These are phyloP conservation scores for Aspergillus biplanus DNA, from an alignment of 495 filamentous ascomycete genomes.

Conservation along the genomic window DNA sequence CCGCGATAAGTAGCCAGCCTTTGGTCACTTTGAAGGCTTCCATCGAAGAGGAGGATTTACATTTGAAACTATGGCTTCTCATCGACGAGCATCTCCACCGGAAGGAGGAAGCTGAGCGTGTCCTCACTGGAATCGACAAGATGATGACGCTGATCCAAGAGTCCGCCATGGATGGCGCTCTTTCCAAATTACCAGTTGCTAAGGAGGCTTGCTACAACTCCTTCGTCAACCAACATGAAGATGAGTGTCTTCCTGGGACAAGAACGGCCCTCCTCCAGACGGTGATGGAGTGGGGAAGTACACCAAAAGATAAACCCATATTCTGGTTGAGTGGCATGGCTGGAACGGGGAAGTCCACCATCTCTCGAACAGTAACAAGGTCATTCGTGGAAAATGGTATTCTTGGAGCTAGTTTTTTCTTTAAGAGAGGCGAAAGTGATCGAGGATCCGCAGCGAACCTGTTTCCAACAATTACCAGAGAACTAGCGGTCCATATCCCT, in stretches of 20 bases:
- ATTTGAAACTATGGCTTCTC: constrained; percentile 14
- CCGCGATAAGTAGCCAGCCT: constrained; percentile 3
- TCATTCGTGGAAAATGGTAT: neutral
- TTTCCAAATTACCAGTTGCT: neutral
- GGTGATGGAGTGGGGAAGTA: neutral
- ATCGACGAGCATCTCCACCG: constrained; percentile 11
- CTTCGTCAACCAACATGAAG: constrained; percentile 2
- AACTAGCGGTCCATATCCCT: constrained; percentile 37
- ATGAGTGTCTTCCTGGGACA: neutral
- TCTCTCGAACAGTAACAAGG: constrained; percentile 5
- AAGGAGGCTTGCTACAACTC: neutral
- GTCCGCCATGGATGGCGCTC: too few relatives aligned
- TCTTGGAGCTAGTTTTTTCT: constrained; percentile 8
- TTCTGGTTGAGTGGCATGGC: constrained; percentile 4
- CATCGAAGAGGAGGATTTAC: constrained; percentile 7
- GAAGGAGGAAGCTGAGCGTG: constrained; percentile 12
- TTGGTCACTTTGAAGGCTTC: constrained; percentile 9
- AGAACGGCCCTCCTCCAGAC: neutral
- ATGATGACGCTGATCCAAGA: constrained; percentile 6
- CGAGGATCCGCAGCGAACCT: constrained; percentile 39
- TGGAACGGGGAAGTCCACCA: constrained; percentile 7
- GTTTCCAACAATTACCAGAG: constrained; percentile 48
- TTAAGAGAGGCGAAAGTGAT: constrained; percentile 41
- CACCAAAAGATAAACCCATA: neutral
- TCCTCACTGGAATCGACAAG: constrained; percentile 13